Evolutionary conservation across 805 yeast genomes (phyloP).

Genomic region (Lachancea sp.): DNA sequence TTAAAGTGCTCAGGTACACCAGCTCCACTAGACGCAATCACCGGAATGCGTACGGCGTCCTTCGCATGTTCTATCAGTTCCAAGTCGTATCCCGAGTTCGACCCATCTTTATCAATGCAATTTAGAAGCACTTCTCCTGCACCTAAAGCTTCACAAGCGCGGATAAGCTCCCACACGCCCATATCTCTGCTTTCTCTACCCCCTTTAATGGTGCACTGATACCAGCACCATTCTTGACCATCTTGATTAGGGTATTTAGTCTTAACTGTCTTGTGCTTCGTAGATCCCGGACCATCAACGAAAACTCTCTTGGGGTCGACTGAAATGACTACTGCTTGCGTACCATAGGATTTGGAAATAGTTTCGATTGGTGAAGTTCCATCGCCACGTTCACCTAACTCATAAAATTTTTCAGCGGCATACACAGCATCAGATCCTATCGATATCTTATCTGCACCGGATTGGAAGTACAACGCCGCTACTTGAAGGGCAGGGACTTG

Average conservation of each 20-base stretch:
- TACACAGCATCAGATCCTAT: constrained; percentile 96
- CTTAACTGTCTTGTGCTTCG: constrained; percentile 56
- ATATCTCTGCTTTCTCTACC: constrained; percentile 87
- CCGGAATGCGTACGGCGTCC: constrained; percentile 74
- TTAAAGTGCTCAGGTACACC: constrained; percentile 88
- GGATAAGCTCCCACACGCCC: constrained; percentile 85
- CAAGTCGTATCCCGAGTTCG: constrained; percentile 88
- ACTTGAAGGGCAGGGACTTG: constrained; percentile 79
- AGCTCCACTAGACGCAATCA: constrained; percentile 97
- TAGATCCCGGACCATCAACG: constrained; percentile 49
- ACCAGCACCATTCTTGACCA: constrained; percentile 86
- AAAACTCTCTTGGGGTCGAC: constrained; percentile 95
- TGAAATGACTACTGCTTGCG: constrained; percentile 95
- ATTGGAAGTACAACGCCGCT: constrained; percentile 83
- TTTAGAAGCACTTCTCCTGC: constrained; percentile 93
- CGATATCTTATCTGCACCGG: constrained; percentile 97
- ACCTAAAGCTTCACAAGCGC: constrained; percentile 86
- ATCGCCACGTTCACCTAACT: constrained; percentile 46
- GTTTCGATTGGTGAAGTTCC: constrained; percentile 91
- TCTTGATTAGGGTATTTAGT: constrained; percentile 73
- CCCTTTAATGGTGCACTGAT: constrained; percentile 93
- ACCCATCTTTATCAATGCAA: constrained; percentile 95
- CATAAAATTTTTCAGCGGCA: constrained; percentile 80
- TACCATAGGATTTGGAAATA: constrained; percentile 86
- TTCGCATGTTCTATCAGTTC: constrained; percentile 80